These are phyloP conservation scores for Didymella sp. DNA, from an alignment of 2,329 filamentous ascomycete species.

Conservation along the genomic window DNA sequence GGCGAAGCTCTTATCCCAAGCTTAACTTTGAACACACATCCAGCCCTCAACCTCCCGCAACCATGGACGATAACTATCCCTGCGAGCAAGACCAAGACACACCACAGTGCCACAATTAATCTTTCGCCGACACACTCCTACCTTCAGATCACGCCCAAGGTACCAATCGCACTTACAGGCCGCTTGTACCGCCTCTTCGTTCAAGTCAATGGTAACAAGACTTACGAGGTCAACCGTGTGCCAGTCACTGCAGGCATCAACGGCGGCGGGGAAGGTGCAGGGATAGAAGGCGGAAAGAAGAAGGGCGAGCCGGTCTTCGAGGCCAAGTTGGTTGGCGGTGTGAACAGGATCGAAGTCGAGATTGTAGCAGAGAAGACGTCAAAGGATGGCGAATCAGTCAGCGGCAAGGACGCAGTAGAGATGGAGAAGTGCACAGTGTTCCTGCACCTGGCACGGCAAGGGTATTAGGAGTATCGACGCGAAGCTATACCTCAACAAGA, in stretches of 20 bases:
- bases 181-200: constrained; percentile 81
- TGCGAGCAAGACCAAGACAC: constrained; percentile 69
- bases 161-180: constrained; percentile 68
- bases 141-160: constrained; percentile 72
- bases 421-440: constrained; percentile 80
- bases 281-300: constrained; percentile 49
- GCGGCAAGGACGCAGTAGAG: constrained; percentile 65
- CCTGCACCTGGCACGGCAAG: constrained; percentile 67
- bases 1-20: constrained; percentile 71
- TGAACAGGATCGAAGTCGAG: constrained; percentile 81
- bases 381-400: constrained; percentile 31
- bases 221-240: constrained; percentile 67
- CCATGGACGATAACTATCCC: constrained; percentile 69
- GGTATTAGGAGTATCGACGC: constrained; percentile 23
- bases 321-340: constrained; percentile 70
- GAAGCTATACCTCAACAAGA: not conserved
- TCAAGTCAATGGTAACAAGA: constrained; percentile 68
- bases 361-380: constrained; percentile 70
- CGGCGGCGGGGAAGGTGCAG: constrained; percentile 29
- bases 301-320: constrained; percentile 75
- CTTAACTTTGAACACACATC: constrained; percentile 72
- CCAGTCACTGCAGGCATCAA: constrained; percentile 49
- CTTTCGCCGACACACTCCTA: constrained; percentile 72
- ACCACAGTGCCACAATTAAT: constrained; percentile 76
- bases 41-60: constrained; percentile 66